Evolutionary conservation across 2,329 filamentous ascomycete genomes (phyloP).

Genomic region (Dothideomycetes sp.): DNA sequence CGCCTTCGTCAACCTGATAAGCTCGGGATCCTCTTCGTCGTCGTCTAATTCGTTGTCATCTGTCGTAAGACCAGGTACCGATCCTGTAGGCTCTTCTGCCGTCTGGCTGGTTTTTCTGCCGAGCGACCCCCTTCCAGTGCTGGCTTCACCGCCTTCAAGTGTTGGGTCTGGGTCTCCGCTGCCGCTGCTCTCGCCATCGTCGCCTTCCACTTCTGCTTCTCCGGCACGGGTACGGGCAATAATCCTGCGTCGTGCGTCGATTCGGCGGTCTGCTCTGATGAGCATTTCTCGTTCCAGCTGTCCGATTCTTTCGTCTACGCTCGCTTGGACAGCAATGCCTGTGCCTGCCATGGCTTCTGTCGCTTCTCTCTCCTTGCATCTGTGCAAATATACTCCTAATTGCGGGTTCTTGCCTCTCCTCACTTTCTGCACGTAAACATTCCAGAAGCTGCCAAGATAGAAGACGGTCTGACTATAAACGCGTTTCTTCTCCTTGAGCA

Average conservation of each 20-base stretch:
- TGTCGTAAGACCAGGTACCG: background rate
- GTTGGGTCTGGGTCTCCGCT: slow-evolving; percentile 33
- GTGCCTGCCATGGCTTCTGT: slow-evolving; percentile 31
- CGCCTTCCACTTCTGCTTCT: slow-evolving; percentile 5
- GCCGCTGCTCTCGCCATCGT: slow-evolving; percentile 29
- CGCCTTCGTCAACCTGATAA: slow-evolving; percentile 13
- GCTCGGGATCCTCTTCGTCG: slow-evolving; percentile 8
- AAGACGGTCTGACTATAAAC: slow-evolving; percentile 49
- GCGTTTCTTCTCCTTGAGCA: slow-evolving; percentile 47
- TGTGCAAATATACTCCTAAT: slow-evolving; percentile 48
- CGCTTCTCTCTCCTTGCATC: slow-evolving; percentile 44
- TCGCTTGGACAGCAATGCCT: slow-evolving; percentile 26
- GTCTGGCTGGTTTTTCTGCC: slow-evolving; percentile 17
- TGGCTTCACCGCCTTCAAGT: slow-evolving; percentile 13
- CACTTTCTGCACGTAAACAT: slow-evolving; percentile 52
- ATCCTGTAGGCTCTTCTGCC: slow-evolving; percentile 1
- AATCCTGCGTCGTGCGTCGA: slow-evolving; percentile 14
- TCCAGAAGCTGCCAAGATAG: slow-evolving; percentile 49
- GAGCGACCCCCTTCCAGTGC: slow-evolving; percentile 17
- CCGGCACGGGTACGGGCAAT: slow-evolving; percentile 2
- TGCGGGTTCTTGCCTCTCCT: slow-evolving; percentile 44
- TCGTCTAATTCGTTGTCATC: slow-evolving; percentile 15
- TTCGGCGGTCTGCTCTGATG: slow-evolving; percentile 25
- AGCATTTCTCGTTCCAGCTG: slow-evolving; percentile 43
- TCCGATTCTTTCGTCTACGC: slow-evolving; percentile 43